Conservation (phyloP, 768 basidiomycete genomes). For the Pleurotus ostreatus region DNA sequence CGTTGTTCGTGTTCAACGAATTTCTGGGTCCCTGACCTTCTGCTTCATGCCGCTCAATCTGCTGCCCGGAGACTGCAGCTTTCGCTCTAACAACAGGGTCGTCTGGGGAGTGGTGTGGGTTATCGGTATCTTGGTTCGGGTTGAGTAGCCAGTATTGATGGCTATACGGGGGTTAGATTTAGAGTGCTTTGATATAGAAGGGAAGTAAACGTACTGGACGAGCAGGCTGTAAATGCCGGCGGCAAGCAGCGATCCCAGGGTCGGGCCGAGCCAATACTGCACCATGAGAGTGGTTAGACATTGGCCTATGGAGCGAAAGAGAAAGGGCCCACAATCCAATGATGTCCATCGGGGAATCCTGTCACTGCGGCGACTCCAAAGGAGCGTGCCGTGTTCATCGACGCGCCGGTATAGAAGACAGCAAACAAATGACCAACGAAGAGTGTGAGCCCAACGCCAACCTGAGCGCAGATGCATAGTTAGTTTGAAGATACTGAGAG, state of each 20-base stretch:
- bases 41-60: not conserved
- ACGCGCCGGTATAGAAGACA: slow-evolving; percentile 59
- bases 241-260: slow-evolving; percentile 59
- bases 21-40: not conserved
- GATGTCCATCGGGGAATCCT: slow-evolving; percentile 48
- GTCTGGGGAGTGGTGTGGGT: slow-evolving; percentile 35
- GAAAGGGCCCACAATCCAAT: slow-evolving; percentile 53
- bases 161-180: slow-evolving; percentile 20
- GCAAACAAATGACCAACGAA: slow-evolving; percentile 64
- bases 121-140: slow-evolving; percentile 34
- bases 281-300: no score
- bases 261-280: slow-evolving; percentile 71
- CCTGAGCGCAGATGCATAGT: slow-evolving; percentile 22
- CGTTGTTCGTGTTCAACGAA: not conserved
- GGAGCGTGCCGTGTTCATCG: slow-evolving; percentile 64
- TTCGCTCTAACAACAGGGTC: slow-evolving; percentile 24
- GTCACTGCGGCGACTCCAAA: slow-evolving; percentile 68
- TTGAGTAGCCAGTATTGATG: slow-evolving; percentile 53
- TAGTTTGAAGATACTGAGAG: no score
- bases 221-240: slow-evolving; percentile 52
- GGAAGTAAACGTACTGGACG: slow-evolving; percentile 34
- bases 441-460: slow-evolving; percentile 65
- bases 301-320: no score
- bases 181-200: not conserved
- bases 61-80: not conserved